Percentiles rank a stretch among this genome's conserved stretches.
Conservation (phyloP, 2,329 filamentous ascomycete genomes). For the Xylariales sp. region DNA sequence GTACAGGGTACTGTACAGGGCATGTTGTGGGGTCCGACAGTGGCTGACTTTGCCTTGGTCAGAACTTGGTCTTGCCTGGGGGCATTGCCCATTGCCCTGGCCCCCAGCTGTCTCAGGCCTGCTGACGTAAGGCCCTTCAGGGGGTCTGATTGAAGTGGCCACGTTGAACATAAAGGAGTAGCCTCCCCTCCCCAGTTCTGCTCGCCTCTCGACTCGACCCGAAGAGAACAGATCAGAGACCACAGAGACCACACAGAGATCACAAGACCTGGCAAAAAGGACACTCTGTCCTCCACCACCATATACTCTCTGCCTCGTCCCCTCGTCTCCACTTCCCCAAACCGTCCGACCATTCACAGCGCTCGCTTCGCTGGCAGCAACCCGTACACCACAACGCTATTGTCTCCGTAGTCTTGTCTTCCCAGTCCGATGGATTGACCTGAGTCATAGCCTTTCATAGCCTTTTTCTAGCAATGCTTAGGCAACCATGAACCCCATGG, state of each 20-base stretch:
- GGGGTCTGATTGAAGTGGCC: constrained; percentile 28
- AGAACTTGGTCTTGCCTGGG: too few relatives aligned
- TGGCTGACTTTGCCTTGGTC: constrained; percentile 23
- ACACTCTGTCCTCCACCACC: constrained; percentile 43
- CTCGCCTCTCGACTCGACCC: neutral
- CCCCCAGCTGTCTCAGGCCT: constrained; percentile 7
- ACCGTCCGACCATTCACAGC: neutral
- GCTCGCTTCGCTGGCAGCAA: too few relatives aligned
- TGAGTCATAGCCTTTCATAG: constrained; percentile 39
- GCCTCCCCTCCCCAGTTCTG: constrained; percentile 8
- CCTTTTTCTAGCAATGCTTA: constrained; percentile 32
- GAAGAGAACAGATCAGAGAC: too few relatives aligned
- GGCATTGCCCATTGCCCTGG: too few relatives aligned
- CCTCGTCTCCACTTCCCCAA: constrained; percentile 4
- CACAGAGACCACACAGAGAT: neutral
- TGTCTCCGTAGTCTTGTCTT: neutral
- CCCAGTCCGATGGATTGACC: constrained; percentile 1
- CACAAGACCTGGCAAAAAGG: constrained; percentile 34
- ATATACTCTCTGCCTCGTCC: neutral
- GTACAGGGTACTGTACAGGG: neutral
- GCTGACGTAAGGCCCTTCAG: constrained; percentile 31
- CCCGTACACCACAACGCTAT: constrained; percentile 5
- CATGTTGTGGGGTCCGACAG: constrained; percentile 9
- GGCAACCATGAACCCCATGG: constrained; percentile 38
- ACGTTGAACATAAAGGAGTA: constrained; percentile 42